Evolutionary conservation across 106 monocot genomes (phyloP), one percentile per base, ranked within the genome.

Genomic region (Apostasia ramifera): DNA sequence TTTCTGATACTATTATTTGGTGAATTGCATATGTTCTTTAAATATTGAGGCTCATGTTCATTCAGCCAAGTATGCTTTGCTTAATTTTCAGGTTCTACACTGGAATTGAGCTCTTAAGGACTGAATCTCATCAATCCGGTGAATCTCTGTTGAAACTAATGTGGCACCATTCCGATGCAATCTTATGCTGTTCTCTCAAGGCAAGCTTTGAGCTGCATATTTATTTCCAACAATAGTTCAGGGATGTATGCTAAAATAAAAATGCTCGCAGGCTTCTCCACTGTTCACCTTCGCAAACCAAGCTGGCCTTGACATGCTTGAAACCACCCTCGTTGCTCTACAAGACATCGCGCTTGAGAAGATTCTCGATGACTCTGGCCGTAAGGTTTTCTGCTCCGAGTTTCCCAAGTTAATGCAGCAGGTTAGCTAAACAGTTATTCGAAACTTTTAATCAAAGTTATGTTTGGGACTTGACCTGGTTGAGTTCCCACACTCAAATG

Each of bases 351-450:
- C 79, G 0, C 79, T 88, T 0, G 84, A 88, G 67, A 82, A 79
- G 66, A 82, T 88, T 47, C 82, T 88, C 0, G 84, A 84, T 66
- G 77, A 91, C 51, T 26, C 57, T 49, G 91, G 83, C 2, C 77
- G 85, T 37, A 91, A 86, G 80, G 70, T 77, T 3, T 63, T 95
- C 0, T 91, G 83, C 74, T 38, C 83, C 0, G 85, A 91, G 62
- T 86, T 95, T 26, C 70, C 81, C 3, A 91, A 95, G 69, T 84
- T 95, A 43, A 88, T 88, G 88, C 91, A 95, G 61, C 88, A 91
- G 81, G 94, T 88, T 40, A 69, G 63, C 8, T 1, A n/a, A 26
- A 26, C 26, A 26, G 12, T 1, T 3, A 63, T 3, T 62, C 51
- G 14, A 26, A 26, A 26, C 26, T 26, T 26, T 26, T 26, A 26